phyloP scores from a whole-genome alignment of 2,329 filamentous ascomycete species.

The Penicillium polonicum region DNA sequence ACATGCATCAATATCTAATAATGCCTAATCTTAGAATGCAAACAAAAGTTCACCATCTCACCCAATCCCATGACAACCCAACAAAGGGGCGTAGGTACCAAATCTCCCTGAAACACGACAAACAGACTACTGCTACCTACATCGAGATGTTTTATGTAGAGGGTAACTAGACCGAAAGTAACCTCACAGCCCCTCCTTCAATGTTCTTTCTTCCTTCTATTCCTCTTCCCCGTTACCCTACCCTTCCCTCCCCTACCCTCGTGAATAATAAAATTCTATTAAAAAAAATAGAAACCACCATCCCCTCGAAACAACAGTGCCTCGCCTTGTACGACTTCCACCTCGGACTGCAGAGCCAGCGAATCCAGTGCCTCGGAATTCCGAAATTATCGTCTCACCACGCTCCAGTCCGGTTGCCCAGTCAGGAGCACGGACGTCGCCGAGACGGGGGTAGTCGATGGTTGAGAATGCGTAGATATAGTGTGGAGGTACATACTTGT shows the following conservation, averaged over 20 bases:
- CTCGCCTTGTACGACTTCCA: constrained; percentile 10
- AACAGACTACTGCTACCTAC: neutral
- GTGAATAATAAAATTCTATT: neutral
- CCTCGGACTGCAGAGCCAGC: constrained; percentile 9
- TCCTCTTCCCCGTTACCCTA: neutral
- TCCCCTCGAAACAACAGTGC: constrained; percentile 1
- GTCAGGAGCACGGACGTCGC: constrained; percentile 3
- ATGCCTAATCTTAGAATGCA: constrained; percentile 1
- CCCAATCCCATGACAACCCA: neutral
- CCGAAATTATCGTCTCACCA: constrained; percentile 14
- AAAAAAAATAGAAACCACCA: neutral
- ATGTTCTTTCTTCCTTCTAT: neutral
- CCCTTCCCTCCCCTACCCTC: neutral
- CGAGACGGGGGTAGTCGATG: neutral
- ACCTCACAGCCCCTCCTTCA: neutral
- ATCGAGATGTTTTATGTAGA: neutral
- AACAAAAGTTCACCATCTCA: neutral
- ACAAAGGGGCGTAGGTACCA: neutral
- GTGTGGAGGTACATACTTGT: neutral
- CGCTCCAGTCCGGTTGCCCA: constrained; percentile 6
- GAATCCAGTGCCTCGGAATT: constrained; percentile 17
- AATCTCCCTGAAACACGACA: constrained; percentile 6
- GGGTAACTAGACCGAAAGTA: neutral
- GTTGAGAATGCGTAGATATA: neutral
- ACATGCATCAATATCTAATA: neutral